Conservation (phyloP, 768 basidiomycete genomes). For the Tylopilus vinaceipallidus region DNA sequence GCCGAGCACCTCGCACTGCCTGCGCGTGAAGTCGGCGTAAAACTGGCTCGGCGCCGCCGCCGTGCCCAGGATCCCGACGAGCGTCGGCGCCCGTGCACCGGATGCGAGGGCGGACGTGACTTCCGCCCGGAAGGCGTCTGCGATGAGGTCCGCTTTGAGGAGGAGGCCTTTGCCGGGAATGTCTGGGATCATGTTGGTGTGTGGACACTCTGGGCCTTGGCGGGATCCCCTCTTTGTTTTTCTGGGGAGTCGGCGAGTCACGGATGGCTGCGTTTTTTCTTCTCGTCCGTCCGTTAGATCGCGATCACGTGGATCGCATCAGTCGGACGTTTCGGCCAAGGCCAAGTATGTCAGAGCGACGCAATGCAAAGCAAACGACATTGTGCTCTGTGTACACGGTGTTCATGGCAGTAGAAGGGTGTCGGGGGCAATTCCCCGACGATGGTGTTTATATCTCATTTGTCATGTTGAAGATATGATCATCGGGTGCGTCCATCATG, state of each 20-base stretch:
- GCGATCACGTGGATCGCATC: conserved; percentile 10
- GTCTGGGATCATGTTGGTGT: conserved; percentile 30
- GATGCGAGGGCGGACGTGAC: conserved; percentile 32
- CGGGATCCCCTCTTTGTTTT: not conserved
- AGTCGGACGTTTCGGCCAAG: not conserved
- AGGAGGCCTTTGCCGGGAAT: conserved; percentile 64
- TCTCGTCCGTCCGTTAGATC: not conserved
- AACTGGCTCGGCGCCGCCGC: conserved; percentile 73
- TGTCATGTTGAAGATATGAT: no score
- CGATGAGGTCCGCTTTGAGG: conserved; percentile 76
- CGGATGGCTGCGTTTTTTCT: not conserved
- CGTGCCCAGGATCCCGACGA: conserved; percentile 91
- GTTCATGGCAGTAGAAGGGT: no score
- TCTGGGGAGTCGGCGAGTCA: not conserved
- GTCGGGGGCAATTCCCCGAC: no score
- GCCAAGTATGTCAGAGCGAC: no score
- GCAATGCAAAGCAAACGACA: no score
- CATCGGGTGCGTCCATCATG: not conserved
- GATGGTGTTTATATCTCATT: no score
- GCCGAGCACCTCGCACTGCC: conserved; percentile 86
- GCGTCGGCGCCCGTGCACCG: conserved; percentile 56
- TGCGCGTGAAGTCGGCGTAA: conserved; percentile 89
- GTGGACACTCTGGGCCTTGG: no score
- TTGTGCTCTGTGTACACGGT: not conserved
- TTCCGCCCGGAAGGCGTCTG: conserved; percentile 67